A percentile compares a stretch with the other conserved stretches of the same genome.
phyloP scores from a whole-genome alignment of 2,329 filamentous ascomycete species.

The Xylaria sp. region DNA sequence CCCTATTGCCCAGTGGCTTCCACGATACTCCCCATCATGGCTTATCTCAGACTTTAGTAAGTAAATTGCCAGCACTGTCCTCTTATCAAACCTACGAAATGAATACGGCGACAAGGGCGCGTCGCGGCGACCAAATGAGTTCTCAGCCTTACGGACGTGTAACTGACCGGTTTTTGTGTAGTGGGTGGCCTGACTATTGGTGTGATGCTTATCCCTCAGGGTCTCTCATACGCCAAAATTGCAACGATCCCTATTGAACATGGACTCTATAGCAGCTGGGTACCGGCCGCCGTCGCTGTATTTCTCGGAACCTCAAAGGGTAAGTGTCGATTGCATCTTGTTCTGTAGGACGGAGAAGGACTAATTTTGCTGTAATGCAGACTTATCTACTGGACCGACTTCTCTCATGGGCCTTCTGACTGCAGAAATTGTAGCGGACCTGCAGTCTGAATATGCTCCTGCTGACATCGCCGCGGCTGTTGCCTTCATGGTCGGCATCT shows the following conservation, averaged over 20 bases:
- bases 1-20: conserved; percentile 72
- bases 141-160: neutral
- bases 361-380: conserved; percentile 49
- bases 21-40: conserved; percentile 70
- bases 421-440: conserved; percentile 66
- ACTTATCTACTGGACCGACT: conserved; percentile 72
- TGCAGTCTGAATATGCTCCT: conserved; percentile 63
- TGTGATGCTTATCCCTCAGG: conserved; percentile 70
- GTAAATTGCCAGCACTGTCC: conserved; percentile 2
- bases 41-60: conserved; percentile 65
- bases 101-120: neutral
- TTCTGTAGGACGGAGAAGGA: conserved; percentile 49
- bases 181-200: conserved; percentile 70
- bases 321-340: conserved; percentile 40
- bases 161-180: conserved; percentile 27
- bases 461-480: conserved; percentile 70
- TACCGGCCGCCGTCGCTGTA: conserved; percentile 67
- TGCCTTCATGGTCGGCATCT: conserved; percentile 72
- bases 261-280: conserved; percentile 69
- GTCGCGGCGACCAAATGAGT: neutral
- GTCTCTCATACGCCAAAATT: conserved; percentile 71
- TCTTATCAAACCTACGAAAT: neutral
- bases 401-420: conserved; percentile 73
- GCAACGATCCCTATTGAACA: conserved; percentile 70
- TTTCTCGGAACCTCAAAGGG: conserved; percentile 73